These are phyloP conservation scores for Aureobasidium sp. DNA, from an alignment of 2,329 filamentous ascomycete species.

Conservation along the genomic window DNA sequence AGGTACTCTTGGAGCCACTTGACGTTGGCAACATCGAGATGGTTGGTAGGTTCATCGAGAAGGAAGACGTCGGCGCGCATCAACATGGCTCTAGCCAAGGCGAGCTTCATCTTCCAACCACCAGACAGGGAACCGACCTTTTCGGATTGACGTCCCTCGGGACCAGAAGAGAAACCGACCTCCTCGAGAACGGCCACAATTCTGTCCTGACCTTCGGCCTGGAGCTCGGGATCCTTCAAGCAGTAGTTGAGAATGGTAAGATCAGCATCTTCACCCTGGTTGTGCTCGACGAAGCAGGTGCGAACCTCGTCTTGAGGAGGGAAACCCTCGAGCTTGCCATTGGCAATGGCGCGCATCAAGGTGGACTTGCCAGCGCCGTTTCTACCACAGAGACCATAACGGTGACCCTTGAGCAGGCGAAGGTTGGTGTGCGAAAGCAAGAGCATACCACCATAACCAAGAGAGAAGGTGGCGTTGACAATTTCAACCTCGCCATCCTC, in stretches of 20 bases:
- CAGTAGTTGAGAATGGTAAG: slow-evolving; percentile 94
- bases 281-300: slow-evolving; percentile 98
- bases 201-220: slow-evolving; percentile 66
- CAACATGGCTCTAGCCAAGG: slow-evolving; percentile 90
- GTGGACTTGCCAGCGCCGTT: slow-evolving; percentile 99
- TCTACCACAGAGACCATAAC: slow-evolving; percentile 92
- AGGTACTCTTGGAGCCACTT: slow-evolving; percentile 94
- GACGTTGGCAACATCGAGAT: slow-evolving; percentile 92
- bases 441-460: slow-evolving; percentile 96
- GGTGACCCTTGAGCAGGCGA: slow-evolving; percentile 87
- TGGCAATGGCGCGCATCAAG: slow-evolving; percentile 91
- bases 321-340: slow-evolving; percentile 94
- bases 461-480: slow-evolving; percentile 94
- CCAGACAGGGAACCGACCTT: slow-evolving; percentile 91
- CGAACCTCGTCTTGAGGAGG: slow-evolving; percentile 84
- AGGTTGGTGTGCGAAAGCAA: slow-evolving; percentile 93
- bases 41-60: slow-evolving; percentile 97
- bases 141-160: slow-evolving; percentile 79
- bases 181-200: slow-evolving; percentile 79
- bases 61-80: slow-evolving; percentile 93
- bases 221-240: slow-evolving; percentile 78
- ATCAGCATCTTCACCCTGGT: slow-evolving; percentile 95
- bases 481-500: slow-evolving; percentile 92
- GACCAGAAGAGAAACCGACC: slow-evolving; percentile 87
- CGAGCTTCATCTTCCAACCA: slow-evolving; percentile 99